These are phyloP conservation scores for Helotiales sp. DNA, from an alignment of 2,329 filamentous ascomycete genomes.

Conservation along the genomic window DNA sequence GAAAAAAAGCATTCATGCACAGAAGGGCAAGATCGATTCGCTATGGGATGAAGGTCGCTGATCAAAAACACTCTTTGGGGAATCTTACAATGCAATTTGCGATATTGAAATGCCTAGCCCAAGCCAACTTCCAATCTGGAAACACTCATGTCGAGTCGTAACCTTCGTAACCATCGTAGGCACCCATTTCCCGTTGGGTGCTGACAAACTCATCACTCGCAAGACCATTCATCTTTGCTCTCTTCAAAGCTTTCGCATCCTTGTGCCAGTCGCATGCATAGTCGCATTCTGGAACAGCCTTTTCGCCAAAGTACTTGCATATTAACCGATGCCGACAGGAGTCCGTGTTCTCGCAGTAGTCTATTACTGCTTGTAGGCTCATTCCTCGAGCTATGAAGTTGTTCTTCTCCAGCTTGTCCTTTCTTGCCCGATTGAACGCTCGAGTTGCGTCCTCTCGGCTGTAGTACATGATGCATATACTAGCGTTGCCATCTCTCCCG, in stretches of 20 bases:
- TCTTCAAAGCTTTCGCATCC: constrained; percentile 58
- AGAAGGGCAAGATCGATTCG: neutral
- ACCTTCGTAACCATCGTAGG: constrained; percentile 56
- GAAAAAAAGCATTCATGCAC: too few species aligned
- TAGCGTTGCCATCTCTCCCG: constrained; percentile 84
- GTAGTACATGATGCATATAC: constrained; percentile 88
- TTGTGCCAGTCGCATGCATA: constrained; percentile 81
- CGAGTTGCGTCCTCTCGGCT: constrained; percentile 83
- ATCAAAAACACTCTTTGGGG: neutral
- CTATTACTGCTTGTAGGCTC: constrained; percentile 68
- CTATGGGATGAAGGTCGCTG: neutral
- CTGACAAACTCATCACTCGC: constrained; percentile 63
- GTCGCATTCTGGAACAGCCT: constrained; percentile 58
- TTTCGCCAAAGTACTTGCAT: constrained; percentile 75
- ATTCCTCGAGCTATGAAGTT: constrained; percentile 54
- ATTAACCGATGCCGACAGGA: constrained; percentile 76
- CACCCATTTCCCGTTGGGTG: constrained; percentile 59
- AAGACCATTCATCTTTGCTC: constrained; percentile 55
- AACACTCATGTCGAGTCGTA: constrained; percentile 32
- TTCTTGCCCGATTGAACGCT: constrained; percentile 55
- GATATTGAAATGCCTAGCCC: neutral
- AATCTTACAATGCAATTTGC: constrained; percentile 7
- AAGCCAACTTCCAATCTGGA: neutral
- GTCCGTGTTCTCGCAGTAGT: constrained; percentile 77
- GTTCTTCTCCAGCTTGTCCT: constrained; percentile 45